Evolutionary conservation across 495 filamentous ascomycete species (phyloP).

Genomic region (Apiosordaria backusii): DNA sequence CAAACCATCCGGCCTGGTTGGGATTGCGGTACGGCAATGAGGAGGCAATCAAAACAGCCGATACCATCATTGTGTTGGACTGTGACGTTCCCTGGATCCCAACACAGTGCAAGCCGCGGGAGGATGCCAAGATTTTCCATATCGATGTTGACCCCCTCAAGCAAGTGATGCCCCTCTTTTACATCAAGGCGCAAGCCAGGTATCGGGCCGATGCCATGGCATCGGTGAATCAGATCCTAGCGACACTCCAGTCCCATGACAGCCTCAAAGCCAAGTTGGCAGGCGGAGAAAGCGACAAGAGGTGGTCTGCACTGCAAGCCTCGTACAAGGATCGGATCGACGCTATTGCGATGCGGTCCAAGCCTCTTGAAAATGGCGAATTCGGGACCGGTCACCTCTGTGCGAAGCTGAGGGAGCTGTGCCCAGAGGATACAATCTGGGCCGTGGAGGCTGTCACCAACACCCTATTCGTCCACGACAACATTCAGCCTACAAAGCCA

Average conservation of each 20-base stretch:
- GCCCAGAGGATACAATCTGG: slow-evolving; percentile 76
- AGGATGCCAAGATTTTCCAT: slow-evolving; percentile 69
- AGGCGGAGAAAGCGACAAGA: slow-evolving; percentile 42
- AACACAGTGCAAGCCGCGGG: slow-evolving; percentile 55
- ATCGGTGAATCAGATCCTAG: slow-evolving; percentile 67
- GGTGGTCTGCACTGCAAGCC: slow-evolving; percentile 55
- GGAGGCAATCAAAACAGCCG: slow-evolving; percentile 68
- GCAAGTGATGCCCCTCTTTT: slow-evolving; percentile 80
- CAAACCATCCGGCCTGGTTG: slow-evolving; percentile 65
- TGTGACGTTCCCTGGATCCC: slow-evolving; percentile 72
- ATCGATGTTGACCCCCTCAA: slow-evolving; percentile 86
- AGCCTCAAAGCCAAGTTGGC: slow-evolving; percentile 43
- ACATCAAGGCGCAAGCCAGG: slow-evolving; percentile 66
- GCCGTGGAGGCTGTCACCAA: slow-evolving; percentile 88
- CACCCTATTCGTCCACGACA: slow-evolving; percentile 73
- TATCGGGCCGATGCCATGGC: slow-evolving; percentile 74
- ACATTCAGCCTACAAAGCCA: slow-evolving; percentile 69
- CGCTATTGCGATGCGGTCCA: slow-evolving; percentile 54
- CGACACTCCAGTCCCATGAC: slow-evolving; percentile 48
- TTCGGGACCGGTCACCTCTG: slow-evolving; percentile 72
- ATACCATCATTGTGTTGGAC: slow-evolving; percentile 81
- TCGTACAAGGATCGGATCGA: slow-evolving; percentile 59
- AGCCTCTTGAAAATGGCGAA: slow-evolving; percentile 56
- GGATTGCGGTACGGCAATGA: slow-evolving; percentile 76
- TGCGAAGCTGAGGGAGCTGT: slow-evolving; percentile 56